Base-by-base conservation (phyloP, 495 filamentous ascomycete genomes). In the Schizothecium vesticola region DNA sequence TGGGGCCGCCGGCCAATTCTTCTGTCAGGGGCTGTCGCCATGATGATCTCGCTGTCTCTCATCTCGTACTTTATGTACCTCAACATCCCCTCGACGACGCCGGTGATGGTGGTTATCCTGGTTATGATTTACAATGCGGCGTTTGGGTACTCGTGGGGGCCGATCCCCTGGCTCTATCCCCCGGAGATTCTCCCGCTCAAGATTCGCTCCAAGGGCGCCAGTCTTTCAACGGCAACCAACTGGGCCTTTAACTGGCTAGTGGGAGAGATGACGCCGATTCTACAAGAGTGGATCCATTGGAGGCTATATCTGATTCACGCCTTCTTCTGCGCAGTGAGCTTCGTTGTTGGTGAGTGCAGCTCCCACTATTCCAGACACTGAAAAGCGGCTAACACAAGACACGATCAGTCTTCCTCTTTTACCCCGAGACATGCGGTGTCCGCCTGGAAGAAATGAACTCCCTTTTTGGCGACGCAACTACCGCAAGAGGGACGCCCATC, bases 161-260 rank as follows among this genome's bases (percentile, higher is more conserved):
- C 95, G 3, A 94, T 99, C 64, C 95, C 95, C 0, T 99, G 95
- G 95, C 85, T 98, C 12, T 99, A 99, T 75, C 95, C 96, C 3
- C 95, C 95, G 9, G 95, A 99, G 83, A 99, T 99, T 75, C 81
- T 99, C 62, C 95, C 95, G 1, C 83, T 99, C 69, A 98, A 96
- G 79, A 97, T 99, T 74, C 89, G 95, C 66, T 97, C 95, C 22
- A 99, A 99, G 81, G 95, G 95, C 68, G 96, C 95, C 61, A 97
- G 94, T 82, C 81, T 99, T 72, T 98, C 95, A 67, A 99, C 95
- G 1, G 95, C 95, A 22, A 86, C 93, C 10, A 99, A 99, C 75
- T 99, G 96, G 96, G 92, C 94, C 3, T 98, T 95, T 80, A 99
- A 99, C 75, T 99, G 92, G 91, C 84, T 98, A 6, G 96, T 98